phyloP scores from a whole-genome alignment of 164 flowering plant genomes.

The Stephania japonica region DNA sequence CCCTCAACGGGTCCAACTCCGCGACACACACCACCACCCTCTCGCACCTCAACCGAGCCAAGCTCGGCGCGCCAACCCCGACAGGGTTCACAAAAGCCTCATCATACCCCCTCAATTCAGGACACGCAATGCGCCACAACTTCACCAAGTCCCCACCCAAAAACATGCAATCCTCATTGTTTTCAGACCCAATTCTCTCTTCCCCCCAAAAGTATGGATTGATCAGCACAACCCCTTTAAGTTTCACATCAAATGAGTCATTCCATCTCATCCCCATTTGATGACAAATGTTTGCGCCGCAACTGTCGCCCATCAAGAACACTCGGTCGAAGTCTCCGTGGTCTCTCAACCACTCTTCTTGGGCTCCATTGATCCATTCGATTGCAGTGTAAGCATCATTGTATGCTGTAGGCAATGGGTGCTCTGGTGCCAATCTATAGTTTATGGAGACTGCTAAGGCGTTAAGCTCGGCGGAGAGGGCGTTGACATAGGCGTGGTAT shows the following conservation, averaged over 20 bases:
- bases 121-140: constrained; percentile 19
- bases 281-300: constrained; percentile 37
- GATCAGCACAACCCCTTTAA: constrained; percentile 21
- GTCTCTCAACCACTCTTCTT: constrained; percentile 27
- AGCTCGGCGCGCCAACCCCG: constrained; percentile 12
- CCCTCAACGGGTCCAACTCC: constrained; percentile 32
- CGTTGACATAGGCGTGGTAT: constrained; percentile 17
- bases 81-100: constrained; percentile 28
- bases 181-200: constrained; percentile 15
- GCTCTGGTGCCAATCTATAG: constrained; percentile 35
- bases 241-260: not conserved
- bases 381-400: constrained; percentile 37
- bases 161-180: not conserved
- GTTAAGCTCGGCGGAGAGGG: constrained; percentile 17
- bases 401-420: constrained; percentile 33
- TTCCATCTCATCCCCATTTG: constrained; percentile 25
- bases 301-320: constrained; percentile 36
- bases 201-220: constrained; percentile 31
- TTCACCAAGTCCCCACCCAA: not conserved
- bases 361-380: constrained; percentile 29
- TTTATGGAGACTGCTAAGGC: constrained; percentile 27
- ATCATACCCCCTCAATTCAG: constrained; percentile 14
- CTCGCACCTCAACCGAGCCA: constrained; percentile 19
- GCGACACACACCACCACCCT: constrained; percentile 33
- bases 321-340: constrained; percentile 24